Evolutionary conservation across 1,139 yeast genomes (phyloP).

Genomic region (Taiozyma sp.): DNA sequence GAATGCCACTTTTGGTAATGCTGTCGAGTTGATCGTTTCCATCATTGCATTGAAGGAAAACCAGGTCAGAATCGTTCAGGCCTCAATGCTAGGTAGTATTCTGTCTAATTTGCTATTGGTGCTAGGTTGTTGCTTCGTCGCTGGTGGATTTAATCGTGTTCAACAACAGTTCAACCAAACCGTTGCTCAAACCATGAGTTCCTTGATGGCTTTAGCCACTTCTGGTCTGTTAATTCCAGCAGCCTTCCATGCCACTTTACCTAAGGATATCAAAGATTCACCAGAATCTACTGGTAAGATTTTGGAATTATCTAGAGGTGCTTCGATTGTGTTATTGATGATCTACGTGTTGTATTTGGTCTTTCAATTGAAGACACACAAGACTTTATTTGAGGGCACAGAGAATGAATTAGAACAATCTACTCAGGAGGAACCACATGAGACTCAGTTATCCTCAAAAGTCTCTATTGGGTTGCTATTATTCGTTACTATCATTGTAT

Average conservation of each 20-base stretch:
- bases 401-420: slow-evolving; percentile 20
- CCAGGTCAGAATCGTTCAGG: slow-evolving; percentile 92
- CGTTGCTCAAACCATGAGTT: slow-evolving; percentile 96
- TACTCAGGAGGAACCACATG: slow-evolving; percentile 12
- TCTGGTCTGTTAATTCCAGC: slow-evolving; percentile 91
- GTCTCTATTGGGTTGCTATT: slow-evolving; percentile 48
- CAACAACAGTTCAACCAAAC: slow-evolving; percentile 93
- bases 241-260: slow-evolving; percentile 86
- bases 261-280: slow-evolving; percentile 32
- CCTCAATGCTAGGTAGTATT: slow-evolving; percentile 94
- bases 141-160: slow-evolving; percentile 83
- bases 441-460: slow-evolving; percentile 34
- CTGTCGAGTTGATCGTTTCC: slow-evolving; percentile 88
- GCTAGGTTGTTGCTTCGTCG: slow-evolving; percentile 91
- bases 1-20: slow-evolving; percentile 96
- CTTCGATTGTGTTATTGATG: slow-evolving; percentile 72
- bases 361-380: slow-evolving; percentile 89
- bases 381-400: slow-evolving; percentile 46
- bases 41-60: slow-evolving; percentile 81
- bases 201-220: slow-evolving; percentile 86
- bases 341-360: slow-evolving; percentile 75
- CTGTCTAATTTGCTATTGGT: slow-evolving; percentile 84
- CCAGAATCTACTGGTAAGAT: slow-evolving; percentile 43
- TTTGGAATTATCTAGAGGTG: slow-evolving; percentile 78
- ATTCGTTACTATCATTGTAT: slow-evolving; percentile 71